A percentile compares a stretch with the other conserved stretches of the same genome.
Evolutionary conservation across 2,329 filamentous ascomycete species (phyloP).

Genomic region (Aspergillus aculeatus): DNA sequence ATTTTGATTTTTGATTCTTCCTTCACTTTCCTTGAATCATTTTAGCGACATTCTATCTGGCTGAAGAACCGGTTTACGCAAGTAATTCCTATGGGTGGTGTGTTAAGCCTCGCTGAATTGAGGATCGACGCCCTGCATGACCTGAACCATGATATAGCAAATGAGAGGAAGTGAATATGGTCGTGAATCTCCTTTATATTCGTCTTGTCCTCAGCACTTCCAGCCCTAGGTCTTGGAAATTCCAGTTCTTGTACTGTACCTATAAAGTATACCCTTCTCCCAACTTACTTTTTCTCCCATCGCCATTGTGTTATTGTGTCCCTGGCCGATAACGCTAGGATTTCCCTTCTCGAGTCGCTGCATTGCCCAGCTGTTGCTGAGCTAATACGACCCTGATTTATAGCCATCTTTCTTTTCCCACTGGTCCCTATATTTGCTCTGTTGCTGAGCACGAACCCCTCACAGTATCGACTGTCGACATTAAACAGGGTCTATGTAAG

Average conservation of each 20-base stretch:
- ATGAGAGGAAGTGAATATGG: conserved; percentile 42
- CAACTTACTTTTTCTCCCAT: background rate
- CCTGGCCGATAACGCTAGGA: background rate
- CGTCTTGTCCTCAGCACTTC: conserved; percentile 21
- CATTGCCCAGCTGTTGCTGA: background rate
- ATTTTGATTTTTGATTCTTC: background rate
- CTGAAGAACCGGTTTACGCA: conserved; percentile 19
- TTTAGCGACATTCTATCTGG: conserved; percentile 7
- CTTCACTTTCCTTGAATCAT: background rate
- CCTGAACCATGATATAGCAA: conserved; percentile 45
- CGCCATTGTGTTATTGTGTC: background rate
- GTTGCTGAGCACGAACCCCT: conserved; percentile 8
- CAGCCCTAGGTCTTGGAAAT: conserved; percentile 12
- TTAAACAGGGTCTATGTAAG: conserved; percentile 3
- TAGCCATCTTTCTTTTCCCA: background rate
- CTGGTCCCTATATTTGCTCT: background rate
- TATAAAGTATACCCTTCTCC: background rate
- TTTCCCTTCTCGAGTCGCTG: conserved; percentile 4
- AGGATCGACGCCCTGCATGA: conserved; percentile 49
- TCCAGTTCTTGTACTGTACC: conserved; percentile 4
- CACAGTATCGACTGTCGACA: conserved; percentile 2
- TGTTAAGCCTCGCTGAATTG: conserved; percentile 39
- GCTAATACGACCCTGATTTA: background rate
- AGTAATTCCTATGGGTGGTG: conserved; percentile 28
- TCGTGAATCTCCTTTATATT: conserved; percentile 37